These are phyloP conservation scores for Kokia cookei DNA, from an alignment of 441 rosid genomes.

Conservation along the genomic window DNA sequence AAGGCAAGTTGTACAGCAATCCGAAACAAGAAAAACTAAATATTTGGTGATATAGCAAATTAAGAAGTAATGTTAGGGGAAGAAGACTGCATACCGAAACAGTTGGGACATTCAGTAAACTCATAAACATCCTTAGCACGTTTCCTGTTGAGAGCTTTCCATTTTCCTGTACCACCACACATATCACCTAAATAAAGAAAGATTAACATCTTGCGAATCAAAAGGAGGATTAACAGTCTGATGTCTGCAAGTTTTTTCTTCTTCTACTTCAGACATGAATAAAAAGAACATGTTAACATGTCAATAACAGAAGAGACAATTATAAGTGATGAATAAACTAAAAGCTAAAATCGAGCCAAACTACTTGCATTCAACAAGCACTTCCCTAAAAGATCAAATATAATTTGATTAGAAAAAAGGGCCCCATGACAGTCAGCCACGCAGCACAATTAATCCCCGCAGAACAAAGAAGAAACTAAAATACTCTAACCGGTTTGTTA, in stretches of 20 bases:
- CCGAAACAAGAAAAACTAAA: background rate
- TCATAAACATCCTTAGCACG: slow-evolving; percentile 89
- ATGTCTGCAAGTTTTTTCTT: background rate
- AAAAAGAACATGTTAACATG: background rate
- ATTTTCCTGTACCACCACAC: slow-evolving; percentile 99
- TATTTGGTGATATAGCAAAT: background rate
- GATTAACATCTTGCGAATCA: background rate
- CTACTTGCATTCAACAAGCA: background rate
- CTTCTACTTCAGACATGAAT: background rate
- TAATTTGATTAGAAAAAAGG: background rate
- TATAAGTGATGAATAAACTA: background rate
- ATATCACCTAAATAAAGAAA: slow-evolving; percentile 68
- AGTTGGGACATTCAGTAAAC: slow-evolving; percentile 81
- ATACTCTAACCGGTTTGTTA: background rate
- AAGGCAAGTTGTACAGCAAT: background rate
- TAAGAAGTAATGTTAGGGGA: background rate
- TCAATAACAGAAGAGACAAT: background rate
- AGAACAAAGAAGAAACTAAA: background rate
- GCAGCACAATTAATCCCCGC: too few relatives aligned
- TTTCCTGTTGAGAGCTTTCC: slow-evolving; percentile 94
- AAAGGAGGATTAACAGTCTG: background rate
- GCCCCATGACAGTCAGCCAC: background rate
- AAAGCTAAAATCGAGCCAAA: background rate
- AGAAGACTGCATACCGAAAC: slow-evolving; percentile 44
- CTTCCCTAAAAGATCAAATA: background rate